Conservation (phyloP, 2,329 filamentous ascomycete species). For the Albophoma yamanashiensis region DNA sequence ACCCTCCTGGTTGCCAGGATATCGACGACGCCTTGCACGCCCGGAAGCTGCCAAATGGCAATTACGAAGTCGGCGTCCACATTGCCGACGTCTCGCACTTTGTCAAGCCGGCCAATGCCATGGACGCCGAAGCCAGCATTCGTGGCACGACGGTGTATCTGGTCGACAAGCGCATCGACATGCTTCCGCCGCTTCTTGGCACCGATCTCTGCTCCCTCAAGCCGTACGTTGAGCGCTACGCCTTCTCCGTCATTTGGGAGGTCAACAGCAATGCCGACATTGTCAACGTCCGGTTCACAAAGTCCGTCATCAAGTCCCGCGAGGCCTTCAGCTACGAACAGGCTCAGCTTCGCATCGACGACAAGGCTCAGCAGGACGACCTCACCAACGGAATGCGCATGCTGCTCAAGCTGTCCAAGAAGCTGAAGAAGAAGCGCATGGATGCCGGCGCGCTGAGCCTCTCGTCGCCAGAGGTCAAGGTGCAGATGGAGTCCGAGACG, state of each 20-base stretch:
- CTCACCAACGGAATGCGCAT: slow-evolving; percentile 83
- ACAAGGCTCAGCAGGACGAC: slow-evolving; percentile 75
- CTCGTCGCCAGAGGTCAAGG: slow-evolving; percentile 94
- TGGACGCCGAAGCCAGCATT: slow-evolving; percentile 91
- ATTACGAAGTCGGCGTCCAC: slow-evolving; percentile 92
- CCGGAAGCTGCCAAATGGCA: slow-evolving; percentile 74
- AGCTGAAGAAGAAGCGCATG: slow-evolving; percentile 90
- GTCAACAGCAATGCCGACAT: slow-evolving; percentile 77
- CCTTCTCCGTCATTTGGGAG: slow-evolving; percentile 84
- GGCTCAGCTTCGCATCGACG: slow-evolving; percentile 88
- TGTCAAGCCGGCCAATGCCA: slow-evolving; percentile 91
- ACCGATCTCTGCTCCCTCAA: slow-evolving; percentile 96
- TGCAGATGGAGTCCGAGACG: slow-evolving; percentile 90
- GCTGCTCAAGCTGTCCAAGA: slow-evolving; percentile 80
- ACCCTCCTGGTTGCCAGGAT: slow-evolving; percentile 91
- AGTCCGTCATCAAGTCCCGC: slow-evolving; percentile 92
- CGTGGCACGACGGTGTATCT: slow-evolving; percentile 95
- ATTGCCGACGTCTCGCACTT: slow-evolving; percentile 99
- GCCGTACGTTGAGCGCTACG: slow-evolving; percentile 90
- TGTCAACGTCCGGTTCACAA: slow-evolving; percentile 78
- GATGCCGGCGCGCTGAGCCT: slow-evolving; percentile 90
- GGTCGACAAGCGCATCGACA: slow-evolving; percentile 98
- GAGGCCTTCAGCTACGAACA: slow-evolving; percentile 98
- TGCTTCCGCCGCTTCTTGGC: slow-evolving; percentile 92
- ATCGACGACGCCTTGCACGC: slow-evolving; percentile 97